Base-by-base conservation (phyloP, 108 stramenopile genomes). In the Craspedostauros australis region DNA sequence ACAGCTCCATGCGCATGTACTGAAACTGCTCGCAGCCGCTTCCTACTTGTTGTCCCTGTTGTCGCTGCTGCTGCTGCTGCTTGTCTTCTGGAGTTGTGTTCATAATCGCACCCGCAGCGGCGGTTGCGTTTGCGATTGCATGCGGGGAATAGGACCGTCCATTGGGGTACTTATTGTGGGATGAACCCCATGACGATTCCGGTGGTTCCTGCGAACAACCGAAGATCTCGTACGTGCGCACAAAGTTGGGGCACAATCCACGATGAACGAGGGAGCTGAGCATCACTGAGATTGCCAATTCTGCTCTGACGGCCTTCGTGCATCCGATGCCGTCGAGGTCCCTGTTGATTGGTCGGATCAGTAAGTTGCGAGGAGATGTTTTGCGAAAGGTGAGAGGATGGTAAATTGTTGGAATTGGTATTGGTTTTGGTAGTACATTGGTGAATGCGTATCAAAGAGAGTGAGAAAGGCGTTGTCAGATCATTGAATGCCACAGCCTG, bases 1-100 rank as follows among this genome's bases (percentile, higher is more conserved):
- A 99, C 2, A 97, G 76, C 50, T 98, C 98, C 97, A 99, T 98
- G n/a, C 93, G 83, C 54, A 95, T 94, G 68, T 90, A 96, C 72
- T 97, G 96, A 39, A 68, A 96, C 9, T 49, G 64, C 1, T 66
- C 66, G 16, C 31, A 42, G 40, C 14, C 27, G n/a, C n/a, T n/a
- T n/a, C 18, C 3, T 39, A 2, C 2, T 4, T 4, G 39, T 4
- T 19, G 2, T 4, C 46, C 57, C 38, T 46, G n/a, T n/a, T n/a
- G n/a, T 12, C 55, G 30, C 21, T 47, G 39, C 9, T 66, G 41
- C 30, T 53, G 49, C 14, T 62, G 60, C 31, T 36, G 66, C 11
- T 55, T 71, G 8, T 19, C 23, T 36, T 47, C 42, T 7, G 66
- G 39, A 0, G 44, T 34, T 16, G 8, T 38, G 34, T 57, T 21